A percentile compares a stretch with the other conserved stretches of the same genome.
Conservation (phyloP, 257 asterid species). For the Datura wrightii region DNA sequence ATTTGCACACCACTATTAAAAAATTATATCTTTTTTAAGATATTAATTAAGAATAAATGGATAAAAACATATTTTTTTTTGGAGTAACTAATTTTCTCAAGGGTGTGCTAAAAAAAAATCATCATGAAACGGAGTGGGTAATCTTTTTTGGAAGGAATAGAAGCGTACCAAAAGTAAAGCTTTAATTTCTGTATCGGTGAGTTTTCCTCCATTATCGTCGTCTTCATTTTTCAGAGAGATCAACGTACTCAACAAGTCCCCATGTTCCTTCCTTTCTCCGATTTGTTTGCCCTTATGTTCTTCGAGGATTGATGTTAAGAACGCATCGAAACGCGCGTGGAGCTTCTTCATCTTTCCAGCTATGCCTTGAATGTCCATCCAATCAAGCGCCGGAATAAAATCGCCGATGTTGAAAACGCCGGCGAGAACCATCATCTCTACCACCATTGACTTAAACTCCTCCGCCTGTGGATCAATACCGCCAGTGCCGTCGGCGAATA, state of each 20-base stretch:
- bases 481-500: conserved; percentile 60
- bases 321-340: conserved; percentile 74
- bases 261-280: conserved; percentile 17
- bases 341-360: conserved; percentile 77
- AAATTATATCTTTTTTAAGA: no score
- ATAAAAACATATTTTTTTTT: no score
- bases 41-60: no score
- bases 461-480: conserved; percentile 73
- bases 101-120: no score
- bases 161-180: conserved; percentile 78
- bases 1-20: no score
- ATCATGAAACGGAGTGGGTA: no score
- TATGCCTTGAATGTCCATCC: conserved; percentile 79
- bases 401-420: conserved; percentile 91
- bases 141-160: background rate
- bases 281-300: conserved; percentile 55
- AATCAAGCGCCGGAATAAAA: conserved; percentile 73
- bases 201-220: conserved; percentile 54
- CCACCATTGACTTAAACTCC: conserved; percentile 83
- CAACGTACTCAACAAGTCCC: conserved; percentile 62
- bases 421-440: conserved; percentile 78
- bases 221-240: conserved; percentile 58
- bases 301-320: conserved; percentile 56
- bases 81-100: no score
- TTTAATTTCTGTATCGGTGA: conserved; percentile 76